These are phyloP conservation scores for Exophiala lecanii-corni DNA, from an alignment of 2,329 filamentous ascomycete species.

Conservation along the genomic window DNA sequence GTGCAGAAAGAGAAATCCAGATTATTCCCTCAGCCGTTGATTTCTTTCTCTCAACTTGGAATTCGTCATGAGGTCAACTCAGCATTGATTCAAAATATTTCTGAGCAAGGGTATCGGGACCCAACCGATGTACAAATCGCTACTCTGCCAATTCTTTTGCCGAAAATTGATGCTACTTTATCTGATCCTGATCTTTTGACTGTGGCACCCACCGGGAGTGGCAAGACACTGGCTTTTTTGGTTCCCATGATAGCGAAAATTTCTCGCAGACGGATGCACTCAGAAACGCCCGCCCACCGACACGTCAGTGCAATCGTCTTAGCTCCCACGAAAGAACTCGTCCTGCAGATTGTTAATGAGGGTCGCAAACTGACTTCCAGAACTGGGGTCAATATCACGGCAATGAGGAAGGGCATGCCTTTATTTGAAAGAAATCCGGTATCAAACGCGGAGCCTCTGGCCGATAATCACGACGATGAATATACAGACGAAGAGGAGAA, in stretches of 20 bases:
- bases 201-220: slow-evolving; percentile 90
- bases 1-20: slow-evolving; percentile 50
- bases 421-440: slow-evolving; percentile 40
- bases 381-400: slow-evolving; percentile 72
- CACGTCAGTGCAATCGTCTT: slow-evolving; percentile 65
- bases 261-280: slow-evolving; percentile 42
- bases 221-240: slow-evolving; percentile 90
- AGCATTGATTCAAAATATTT: slow-evolving; percentile 71
- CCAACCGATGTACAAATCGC: slow-evolving; percentile 94
- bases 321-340: slow-evolving; percentile 75
- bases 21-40: slow-evolving; percentile 74
- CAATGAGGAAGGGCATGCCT: slow-evolving; percentile 81
- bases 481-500: slow-evolving; percentile 36
- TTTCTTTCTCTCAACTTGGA: slow-evolving; percentile 68
- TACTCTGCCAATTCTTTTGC: slow-evolving; percentile 71
- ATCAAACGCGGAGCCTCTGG: slow-evolving; percentile 29
- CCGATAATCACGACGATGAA: slow-evolving; percentile 31
- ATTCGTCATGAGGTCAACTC: slow-evolving; percentile 67
- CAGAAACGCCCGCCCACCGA: slow-evolving; percentile 48
- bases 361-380: slow-evolving; percentile 73
- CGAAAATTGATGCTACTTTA: slow-evolving; percentile 39
- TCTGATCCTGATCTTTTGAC: slow-evolving; percentile 67
- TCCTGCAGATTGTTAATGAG: slow-evolving; percentile 75
- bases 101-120: slow-evolving; percentile 75
- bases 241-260: slow-evolving; percentile 80